phyloP scores from a whole-genome alignment of 1,284 basidiomycete species.

The Sanghuangporus weigelae region DNA sequence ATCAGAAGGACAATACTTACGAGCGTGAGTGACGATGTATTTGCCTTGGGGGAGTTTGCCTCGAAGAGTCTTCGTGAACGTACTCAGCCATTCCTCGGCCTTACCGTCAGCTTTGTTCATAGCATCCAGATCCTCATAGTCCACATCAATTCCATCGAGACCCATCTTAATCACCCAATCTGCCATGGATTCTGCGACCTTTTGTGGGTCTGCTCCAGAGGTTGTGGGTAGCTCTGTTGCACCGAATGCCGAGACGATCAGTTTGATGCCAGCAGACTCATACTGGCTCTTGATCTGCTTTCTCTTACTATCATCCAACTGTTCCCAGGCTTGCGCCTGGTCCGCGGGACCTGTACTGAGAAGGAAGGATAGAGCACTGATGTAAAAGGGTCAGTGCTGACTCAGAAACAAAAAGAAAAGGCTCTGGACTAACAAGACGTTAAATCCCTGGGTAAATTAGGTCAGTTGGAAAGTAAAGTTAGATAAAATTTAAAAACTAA shows the following conservation, averaged over 20 bases:
- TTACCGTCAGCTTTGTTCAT: constrained; percentile 23
- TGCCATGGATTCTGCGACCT: constrained; percentile 19
- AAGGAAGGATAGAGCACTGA: constrained; percentile 21
- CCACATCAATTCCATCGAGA: constrained; percentile 17
- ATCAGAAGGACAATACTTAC: constrained; percentile 9
- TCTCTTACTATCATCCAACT: constrained; percentile 18
- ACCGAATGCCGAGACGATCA: constrained; percentile 24
- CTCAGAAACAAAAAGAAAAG: neutral
- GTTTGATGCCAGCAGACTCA: constrained; percentile 22
- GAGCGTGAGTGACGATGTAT: constrained; percentile 25
- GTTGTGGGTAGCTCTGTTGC: constrained; percentile 20
- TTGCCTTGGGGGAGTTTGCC: constrained; percentile 21
- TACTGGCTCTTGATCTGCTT: constrained; percentile 21
- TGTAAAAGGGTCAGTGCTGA: constrained; percentile 1
- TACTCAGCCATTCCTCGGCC: constrained; percentile 23
- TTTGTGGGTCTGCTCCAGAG: constrained; percentile 16
- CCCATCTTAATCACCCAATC: constrained; percentile 21
- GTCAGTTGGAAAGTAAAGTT: neutral
- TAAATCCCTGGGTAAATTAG: constrained; percentile 14
- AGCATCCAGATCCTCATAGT: constrained; percentile 23
- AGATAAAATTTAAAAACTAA: neutral
- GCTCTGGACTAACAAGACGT: constrained; percentile 12
- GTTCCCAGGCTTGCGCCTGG: constrained; percentile 22
- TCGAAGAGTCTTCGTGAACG: constrained; percentile 25
- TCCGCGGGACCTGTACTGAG: constrained; percentile 19